phyloP scores from a whole-genome alignment of 768 basidiomycete species.

The Mycena venus region DNA sequence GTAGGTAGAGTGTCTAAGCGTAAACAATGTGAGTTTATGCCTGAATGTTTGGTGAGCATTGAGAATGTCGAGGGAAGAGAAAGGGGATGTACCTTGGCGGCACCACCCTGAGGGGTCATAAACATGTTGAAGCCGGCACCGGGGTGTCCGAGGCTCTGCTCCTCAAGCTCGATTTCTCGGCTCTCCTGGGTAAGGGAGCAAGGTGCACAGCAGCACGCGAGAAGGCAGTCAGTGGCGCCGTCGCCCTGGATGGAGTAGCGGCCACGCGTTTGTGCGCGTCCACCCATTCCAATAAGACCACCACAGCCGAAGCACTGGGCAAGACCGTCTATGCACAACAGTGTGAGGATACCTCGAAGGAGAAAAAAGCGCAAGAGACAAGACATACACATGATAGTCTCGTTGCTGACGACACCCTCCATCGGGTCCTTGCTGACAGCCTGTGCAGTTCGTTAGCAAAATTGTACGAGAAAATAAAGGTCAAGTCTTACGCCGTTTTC shows the following conservation, averaged over 20 bases:
- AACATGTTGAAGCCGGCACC: conserved; percentile 33
- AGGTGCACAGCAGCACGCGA: conserved; percentile 52
- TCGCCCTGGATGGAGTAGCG: conserved; percentile 54
- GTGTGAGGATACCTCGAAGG: not conserved
- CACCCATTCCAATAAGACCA: conserved; percentile 30
- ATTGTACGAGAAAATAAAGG: not conserved
- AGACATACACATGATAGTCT: conserved; percentile 30
- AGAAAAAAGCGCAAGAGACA: not conserved
- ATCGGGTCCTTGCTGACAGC: conserved; percentile 35
- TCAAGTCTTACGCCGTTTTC: conserved; percentile 7
- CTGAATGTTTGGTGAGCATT: not conserved
- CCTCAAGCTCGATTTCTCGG: conserved; percentile 55
- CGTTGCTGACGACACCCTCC: conserved; percentile 34
- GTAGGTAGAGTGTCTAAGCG: not conserved
- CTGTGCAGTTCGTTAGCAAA: conserved; percentile 9
- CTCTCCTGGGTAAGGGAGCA: conserved; percentile 58
- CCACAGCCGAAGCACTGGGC: conserved; percentile 32
- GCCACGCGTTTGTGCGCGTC: conserved; percentile 30
- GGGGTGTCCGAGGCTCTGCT: conserved; percentile 41
- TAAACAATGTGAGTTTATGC: not conserved
- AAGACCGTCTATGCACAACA: conserved; percentile 26
- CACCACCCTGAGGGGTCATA: conserved; percentile 27
- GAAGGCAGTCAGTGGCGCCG: conserved; percentile 44
- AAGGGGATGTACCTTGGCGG: not conserved
- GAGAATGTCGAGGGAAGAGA: not conserved